Evolutionary conservation across 163 green algal genomes (phyloP), one percentile per base, ranked within the genome.

Genomic region (Scenedesmus sp.): DNA sequence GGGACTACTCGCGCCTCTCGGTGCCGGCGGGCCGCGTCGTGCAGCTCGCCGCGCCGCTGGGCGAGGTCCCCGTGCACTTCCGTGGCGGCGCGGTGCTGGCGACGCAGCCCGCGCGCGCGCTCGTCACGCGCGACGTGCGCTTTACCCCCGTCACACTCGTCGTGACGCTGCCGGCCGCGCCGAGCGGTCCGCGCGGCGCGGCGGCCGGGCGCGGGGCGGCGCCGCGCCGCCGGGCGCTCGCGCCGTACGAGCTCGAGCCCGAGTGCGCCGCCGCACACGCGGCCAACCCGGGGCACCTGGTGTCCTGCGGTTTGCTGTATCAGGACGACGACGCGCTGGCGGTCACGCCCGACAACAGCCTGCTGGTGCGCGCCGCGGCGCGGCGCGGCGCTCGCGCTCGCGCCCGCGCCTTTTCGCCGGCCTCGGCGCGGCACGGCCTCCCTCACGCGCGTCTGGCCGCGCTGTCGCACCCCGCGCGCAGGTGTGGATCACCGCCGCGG

Each of bases 61-160:
- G 71, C 0, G 34, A 75, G 14, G 70, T 92, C 2, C 76, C 82
- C 0, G 77, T 90, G 62, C 85, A 92, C 48, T 63, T 87, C 53
- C 70, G 56, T 0, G 88, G 83, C 0, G 88, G 88, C 34, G 45
- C 33, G 24, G 60, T 89, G 0, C 15, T 92, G 11, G 62, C 77
- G 18, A 78, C 88, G 70, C 83, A 90, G 60, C 6, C 10, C 36
- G n/a, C 39, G 14, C 24, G 47, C 0, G 83, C 60, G 0, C 18
- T 77, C 31, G 88, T 84, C 17, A 91, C 87, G 2, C 15, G 33
- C 0, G 82, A 80, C 15, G 73, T 86, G 1, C 54, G 63, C 11
- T 48, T 39, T 42, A 81, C 57, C 17, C 73, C 85, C 0, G 56
- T 91, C 3, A 88, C 80, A 0, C 70, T 91, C 26, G 48, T 91